Conservation (phyloP, 176 grass and related monocot genomes). For the Oryza rufipogon region DNA sequence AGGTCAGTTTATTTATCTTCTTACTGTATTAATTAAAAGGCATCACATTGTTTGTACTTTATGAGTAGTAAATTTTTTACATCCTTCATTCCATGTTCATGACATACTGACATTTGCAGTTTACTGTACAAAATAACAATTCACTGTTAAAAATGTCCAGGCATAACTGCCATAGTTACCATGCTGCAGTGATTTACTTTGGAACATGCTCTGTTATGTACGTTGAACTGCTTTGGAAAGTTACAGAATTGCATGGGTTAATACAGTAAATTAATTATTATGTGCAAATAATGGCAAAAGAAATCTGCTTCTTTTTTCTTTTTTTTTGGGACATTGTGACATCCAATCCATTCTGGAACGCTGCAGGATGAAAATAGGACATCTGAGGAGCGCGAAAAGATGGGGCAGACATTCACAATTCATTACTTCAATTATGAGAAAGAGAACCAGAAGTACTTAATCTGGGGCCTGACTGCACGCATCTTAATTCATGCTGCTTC, state of each 20-base stretch:
- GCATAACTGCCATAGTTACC: neutral
- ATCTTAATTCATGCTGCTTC: constrained; percentile 75
- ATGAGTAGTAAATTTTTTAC: too few relatives aligned
- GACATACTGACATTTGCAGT: neutral
- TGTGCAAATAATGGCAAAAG: neutral
- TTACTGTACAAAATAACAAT: neutral
- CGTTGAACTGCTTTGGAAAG: neutral
- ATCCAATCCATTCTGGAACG: neutral
- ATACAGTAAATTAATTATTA: neutral
- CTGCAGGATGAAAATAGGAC: constrained; percentile 57
- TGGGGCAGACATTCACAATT: constrained; percentile 62
- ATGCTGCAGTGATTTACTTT: neutral
- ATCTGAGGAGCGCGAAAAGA: constrained; percentile 64
- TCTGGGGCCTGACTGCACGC: constrained; percentile 72
- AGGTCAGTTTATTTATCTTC: constrained; percentile 48
- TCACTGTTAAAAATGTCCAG: constrained; percentile 11
- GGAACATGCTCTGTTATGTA: neutral
- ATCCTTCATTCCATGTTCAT: too few relatives aligned
- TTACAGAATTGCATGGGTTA: neutral
- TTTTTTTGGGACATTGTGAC: neutral
- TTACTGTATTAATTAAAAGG: neutral
- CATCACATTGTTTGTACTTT: neutral
- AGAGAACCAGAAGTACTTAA: constrained; percentile 47
- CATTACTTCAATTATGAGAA: constrained; percentile 60
- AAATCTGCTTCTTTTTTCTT: neutral